Base-by-base conservation (phyloP, 768 basidiomycete genomes). In the Imleria badia region DNA sequence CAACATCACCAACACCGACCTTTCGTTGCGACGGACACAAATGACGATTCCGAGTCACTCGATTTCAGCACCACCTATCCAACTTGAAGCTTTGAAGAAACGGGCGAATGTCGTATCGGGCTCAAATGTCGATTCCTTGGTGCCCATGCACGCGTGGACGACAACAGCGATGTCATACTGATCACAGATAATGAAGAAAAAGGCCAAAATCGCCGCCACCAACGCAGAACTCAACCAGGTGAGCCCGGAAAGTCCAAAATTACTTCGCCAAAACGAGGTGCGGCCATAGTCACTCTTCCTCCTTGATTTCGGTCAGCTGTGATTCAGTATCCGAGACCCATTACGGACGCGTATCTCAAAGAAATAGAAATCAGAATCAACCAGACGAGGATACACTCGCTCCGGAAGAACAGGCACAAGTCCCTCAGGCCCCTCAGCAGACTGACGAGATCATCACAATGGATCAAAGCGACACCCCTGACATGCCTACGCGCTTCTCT, bases 81-180 rank as follows among this genome's bases (percentile, higher is more conserved):
- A n/a, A n/a, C n/a, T n/a, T n/a, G n/a, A 22, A 51, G 44, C 29
- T 70, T 68, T 23, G 62, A 67, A 19, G 70, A 70, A 47, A 63
- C 66, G 41, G 63, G 62, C 1, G 66, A 66, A 54, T 70, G 69
- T 51, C 68, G 71, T 39, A 58, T 70, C 14, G 97, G 94, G 13
- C 86, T 90, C 70, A 92, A 94, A 70, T 99, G 97, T 68, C 84
- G 97, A 3, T 97, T 89, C 72, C 80, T 97, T 6, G 87, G 88
- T 13, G 86, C 82, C 4, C 96, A 99, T 69, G 73, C 87, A 12
- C 72, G 66, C 17, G 71, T 73, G 34, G 75, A 78, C 31, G 77
- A 76, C 17, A 71, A 74, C 14, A 84, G 81, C 2, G 58, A 70
- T 3, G 60, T 81, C 15, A 68, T 69, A 23, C 64, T 87, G 1